Conservation (phyloP, 495 filamentous ascomycete genomes). For the Podospora didyma region DNA sequence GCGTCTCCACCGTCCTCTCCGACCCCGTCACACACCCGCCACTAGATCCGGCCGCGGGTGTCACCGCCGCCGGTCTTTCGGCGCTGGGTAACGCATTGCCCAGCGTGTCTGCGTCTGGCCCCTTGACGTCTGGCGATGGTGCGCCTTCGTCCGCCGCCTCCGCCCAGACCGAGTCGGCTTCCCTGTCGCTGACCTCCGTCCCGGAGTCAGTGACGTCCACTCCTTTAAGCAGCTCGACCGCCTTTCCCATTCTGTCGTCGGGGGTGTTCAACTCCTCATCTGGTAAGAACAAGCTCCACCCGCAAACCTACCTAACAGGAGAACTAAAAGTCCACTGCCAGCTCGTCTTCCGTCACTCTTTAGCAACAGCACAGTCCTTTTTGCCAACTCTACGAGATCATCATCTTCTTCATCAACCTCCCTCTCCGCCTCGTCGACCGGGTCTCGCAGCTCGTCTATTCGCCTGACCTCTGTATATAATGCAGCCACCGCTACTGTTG, state of each 20-base stretch:
- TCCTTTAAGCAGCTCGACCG: conserved; percentile 42
- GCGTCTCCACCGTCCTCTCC: conserved; percentile 31
- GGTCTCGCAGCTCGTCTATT: conserved; percentile 14
- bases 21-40: conserved; percentile 15
- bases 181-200: conserved; percentile 15
- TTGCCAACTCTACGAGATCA: conserved; percentile 25
- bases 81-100: conserved; percentile 18
- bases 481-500: conserved; percentile 3
- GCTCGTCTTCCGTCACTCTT: conserved; percentile 34
- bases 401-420: too few relatives aligned
- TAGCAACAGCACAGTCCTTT: conserved; percentile 35
- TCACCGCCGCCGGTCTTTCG: conserved; percentile 17
- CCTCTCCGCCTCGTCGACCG: conserved; percentile 20
- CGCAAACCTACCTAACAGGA: not conserved
- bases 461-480: conserved; percentile 11
- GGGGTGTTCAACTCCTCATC: conserved; percentile 38
- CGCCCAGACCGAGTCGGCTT: conserved; percentile 13
- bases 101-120: conserved; percentile 20
- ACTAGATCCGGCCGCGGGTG: conserved; percentile 11
- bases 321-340: conserved; percentile 9
- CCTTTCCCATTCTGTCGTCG: conserved; percentile 37
- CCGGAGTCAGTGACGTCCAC: conserved; percentile 40
- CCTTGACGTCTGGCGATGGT: conserved; percentile 17
- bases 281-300: conserved; percentile 21
- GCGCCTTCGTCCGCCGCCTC: conserved; percentile 23